Base-by-base conservation (phyloP, 768 basidiomycete species). In the Aureoboletus auriporus region DNA sequence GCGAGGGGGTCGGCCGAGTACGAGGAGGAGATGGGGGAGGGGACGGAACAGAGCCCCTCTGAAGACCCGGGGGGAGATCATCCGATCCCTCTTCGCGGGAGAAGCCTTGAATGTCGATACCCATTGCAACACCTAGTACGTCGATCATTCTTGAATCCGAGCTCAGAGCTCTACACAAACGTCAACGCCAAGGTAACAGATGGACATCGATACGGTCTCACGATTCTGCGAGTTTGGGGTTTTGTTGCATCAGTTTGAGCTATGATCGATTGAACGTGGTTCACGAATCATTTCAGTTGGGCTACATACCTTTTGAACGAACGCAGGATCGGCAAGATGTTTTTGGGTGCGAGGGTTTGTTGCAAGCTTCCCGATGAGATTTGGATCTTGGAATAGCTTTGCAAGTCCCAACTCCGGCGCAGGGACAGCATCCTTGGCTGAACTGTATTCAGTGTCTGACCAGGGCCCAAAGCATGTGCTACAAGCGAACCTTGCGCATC, bases 101-200 rank as follows among this genome's bases (percentile, higher is more conserved):
- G 66, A 89, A 86, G 48, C 86, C 91, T 68, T 89, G 84, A 69
- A 97, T 79, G 69, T 97, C 92, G 57, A 97, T 77, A 30, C 92
- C 92, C 87, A 97, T 91, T 48, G 91, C 77, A 10, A 83, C 94
- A 51, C 94, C 94, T 38, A 97, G 74, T 13, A 93, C 93, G 62
- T 90, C 86, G 66, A 93, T 90, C 91, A 96, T 93, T 50, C 94
- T 81, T 31, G 94, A 83, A 68, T 97, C 94, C 34, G 46, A 49
- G 52, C 80, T 71, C 57, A 89, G 65, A 59, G 81, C 76, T 39
- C 78, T 82, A 55, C 16, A 56, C 6, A 43, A 10, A 28, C 13
- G 34, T 61, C 33, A 63, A 52, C 14, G 23, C 34, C n/a, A 13
- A 28, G 7, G 30, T 8, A 9, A 16, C 29, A 43, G n/a, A 27